Percentiles rank a stretch among this genome's conserved stretches.
These are phyloP conservation scores for Lizonia empirigonia DNA, from an alignment of 2,329 filamentous ascomycete genomes.

Conservation along the genomic window DNA sequence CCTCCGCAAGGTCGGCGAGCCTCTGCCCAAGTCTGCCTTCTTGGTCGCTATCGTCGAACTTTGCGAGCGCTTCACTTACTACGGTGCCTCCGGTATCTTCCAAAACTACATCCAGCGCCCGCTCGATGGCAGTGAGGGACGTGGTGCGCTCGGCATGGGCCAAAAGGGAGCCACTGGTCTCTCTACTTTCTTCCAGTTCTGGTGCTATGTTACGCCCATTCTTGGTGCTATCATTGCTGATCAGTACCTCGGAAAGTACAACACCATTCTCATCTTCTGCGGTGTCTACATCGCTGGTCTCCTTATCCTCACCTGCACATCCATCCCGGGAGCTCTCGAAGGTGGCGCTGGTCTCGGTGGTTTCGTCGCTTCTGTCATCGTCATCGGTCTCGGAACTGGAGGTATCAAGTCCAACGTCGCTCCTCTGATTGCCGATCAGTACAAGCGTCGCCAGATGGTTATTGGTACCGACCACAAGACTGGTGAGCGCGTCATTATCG, in stretches of 20 bases:
- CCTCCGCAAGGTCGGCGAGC: slow-evolving; percentile 54
- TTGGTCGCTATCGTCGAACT: slow-evolving; percentile 57
- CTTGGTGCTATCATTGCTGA: slow-evolving; percentile 65
- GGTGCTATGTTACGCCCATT: slow-evolving; percentile 52
- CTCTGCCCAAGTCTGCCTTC: slow-evolving; percentile 54
- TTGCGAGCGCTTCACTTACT: slow-evolving; percentile 58
- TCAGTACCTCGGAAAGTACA: slow-evolving; percentile 72
- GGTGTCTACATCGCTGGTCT: slow-evolving; percentile 69
- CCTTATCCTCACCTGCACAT: slow-evolving; percentile 68
- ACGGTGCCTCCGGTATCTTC: slow-evolving; percentile 54
- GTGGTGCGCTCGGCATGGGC: slow-evolving; percentile 51
- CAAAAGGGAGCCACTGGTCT: slow-evolving; percentile 54
- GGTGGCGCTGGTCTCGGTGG: slow-evolving; percentile 65
- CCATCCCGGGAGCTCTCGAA: slow-evolving; percentile 68
- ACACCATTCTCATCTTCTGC: slow-evolving; percentile 71
- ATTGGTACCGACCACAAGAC: slow-evolving; percentile 50
- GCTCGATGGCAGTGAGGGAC: slow-evolving; percentile 45
- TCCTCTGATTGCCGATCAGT: slow-evolving; percentile 57
- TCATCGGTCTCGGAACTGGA: slow-evolving; percentile 75
- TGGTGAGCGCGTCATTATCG: slow-evolving; percentile 55
- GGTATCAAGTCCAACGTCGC: slow-evolving; percentile 82
- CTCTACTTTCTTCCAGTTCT: slow-evolving; percentile 54
- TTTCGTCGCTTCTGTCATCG: slow-evolving; percentile 65
- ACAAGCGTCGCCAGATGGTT: slow-evolving; percentile 50
- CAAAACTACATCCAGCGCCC: slow-evolving; percentile 57